Conservation (phyloP, 306 rosid genomes). For the Vigna reflexopilosa region DNA sequence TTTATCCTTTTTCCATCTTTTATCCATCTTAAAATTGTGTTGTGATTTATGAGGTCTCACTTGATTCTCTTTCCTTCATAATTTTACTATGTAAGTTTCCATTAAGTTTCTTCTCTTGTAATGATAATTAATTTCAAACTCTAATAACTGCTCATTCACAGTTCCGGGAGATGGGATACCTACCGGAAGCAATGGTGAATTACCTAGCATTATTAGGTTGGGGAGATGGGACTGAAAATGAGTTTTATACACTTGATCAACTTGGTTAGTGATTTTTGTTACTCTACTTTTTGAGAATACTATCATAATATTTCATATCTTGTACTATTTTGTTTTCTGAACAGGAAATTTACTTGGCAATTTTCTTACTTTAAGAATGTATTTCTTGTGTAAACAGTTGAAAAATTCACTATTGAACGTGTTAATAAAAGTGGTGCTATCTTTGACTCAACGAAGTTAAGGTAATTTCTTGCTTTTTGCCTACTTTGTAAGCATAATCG, state of each 20-base stretch:
- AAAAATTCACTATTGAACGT: conserved; percentile 82
- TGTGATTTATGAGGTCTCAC: neutral
- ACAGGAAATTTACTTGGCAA: neutral
- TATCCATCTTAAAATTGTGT: conserved; percentile 7
- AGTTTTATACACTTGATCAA: conserved; percentile 78
- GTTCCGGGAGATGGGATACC: conserved; percentile 98
- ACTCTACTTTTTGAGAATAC: conserved; percentile 10
- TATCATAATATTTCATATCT: neutral
- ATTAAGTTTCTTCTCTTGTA: conserved; percentile 4
- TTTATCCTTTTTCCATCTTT: conserved; percentile 5
- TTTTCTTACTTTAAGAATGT: conserved; percentile 38
- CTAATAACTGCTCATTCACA: conserved; percentile 46
- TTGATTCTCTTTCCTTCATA: neutral
- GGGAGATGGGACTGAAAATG: conserved; percentile 98
- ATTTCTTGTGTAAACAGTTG: conserved; percentile 63
- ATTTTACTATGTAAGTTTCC: conserved; percentile 17
- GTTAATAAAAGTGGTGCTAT: conserved; percentile 95
- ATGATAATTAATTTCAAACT: conserved; percentile 35
- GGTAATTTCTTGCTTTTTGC: conserved; percentile 51
- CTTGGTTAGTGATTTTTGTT: conserved; percentile 73
- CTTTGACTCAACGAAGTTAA: conserved; percentile 80
- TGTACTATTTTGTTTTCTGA: conserved; percentile 25
- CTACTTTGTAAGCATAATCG: conserved; percentile 19
- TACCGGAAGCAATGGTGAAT: conserved; percentile 92
- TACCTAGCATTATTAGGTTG: conserved; percentile 96